Evolutionary conservation across 225 moss, liverwort and hornwort species (phyloP), one percentile per base, ranked within the genome.

Genomic region (Antitrichia curtipendula): DNA sequence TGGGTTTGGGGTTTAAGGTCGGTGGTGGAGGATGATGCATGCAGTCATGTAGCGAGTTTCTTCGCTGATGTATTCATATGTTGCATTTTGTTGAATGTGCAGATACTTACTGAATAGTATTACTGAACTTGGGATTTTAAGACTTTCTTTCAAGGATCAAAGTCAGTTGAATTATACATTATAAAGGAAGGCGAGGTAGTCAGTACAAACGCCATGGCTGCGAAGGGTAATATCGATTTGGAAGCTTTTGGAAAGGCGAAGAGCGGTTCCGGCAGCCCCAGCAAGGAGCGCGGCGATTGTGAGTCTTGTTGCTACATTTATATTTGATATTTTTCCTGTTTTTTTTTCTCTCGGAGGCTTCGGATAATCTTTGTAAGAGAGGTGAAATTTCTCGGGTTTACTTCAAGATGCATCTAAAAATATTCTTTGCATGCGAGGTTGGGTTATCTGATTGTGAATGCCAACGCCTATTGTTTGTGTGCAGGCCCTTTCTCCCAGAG

Each of bases 171-270:
- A 58, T 13, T 5, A 38, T 12, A 56, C 27, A 18, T 4, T 16
- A 4, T 7, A 32, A 16, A 43, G 66, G 7, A 53, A 47, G n/a
- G 12, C 17, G 34, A 8, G 43, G 16, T 45, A 41, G 34, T n/a
- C 16, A 57, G 6, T 14, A 80, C n/a, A n/a, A n/a, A n/a, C 87
- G 78, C 72, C 65, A 93, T 93, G 93, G 91, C 91, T 58, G 62
- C 80, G 16, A 72, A 85, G 32, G 91, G 81, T 29, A 81, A 80
- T 70, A 52, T 93, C 17, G 94, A 93, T 87, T 87, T 97, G 66
- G 96, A 98, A 89, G 96, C 94, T 9, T 98, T 94, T 27, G 98
- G 98, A 70, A 98, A 98, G 94, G 98, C 92, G 15, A 96, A 96
- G 22, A 64, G 92, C 8, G 98, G 96, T 20, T 92, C 93, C 27